Conservation (phyloP, 805 yeast genomes). For the Metschnikowia rubicola region DNA sequence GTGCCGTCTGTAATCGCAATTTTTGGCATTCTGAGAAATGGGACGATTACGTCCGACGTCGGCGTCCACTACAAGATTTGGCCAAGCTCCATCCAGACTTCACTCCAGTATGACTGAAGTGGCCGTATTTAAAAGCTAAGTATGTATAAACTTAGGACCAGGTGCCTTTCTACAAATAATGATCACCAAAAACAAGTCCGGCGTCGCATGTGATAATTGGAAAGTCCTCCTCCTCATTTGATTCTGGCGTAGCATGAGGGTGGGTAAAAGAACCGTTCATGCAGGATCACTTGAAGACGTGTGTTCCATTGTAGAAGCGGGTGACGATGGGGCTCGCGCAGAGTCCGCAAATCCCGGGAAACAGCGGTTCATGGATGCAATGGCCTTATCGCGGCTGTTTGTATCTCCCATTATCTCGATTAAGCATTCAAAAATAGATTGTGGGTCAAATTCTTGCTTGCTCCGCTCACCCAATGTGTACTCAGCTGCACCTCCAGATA, state of each 20-base stretch:
- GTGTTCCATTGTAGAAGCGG: slow-evolving; percentile 8
- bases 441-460: slow-evolving; percentile 31
- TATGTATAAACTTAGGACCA: no score
- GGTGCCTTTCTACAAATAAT: no score
- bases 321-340: no score
- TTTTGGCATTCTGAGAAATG: no score
- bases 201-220: neutral
- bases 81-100: no score
- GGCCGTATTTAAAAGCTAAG: no score
- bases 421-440: slow-evolving; percentile 25
- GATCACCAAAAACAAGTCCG: neutral
- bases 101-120: no score
- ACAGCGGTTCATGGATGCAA: slow-evolving; percentile 20
- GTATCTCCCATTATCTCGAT: slow-evolving; percentile 15
- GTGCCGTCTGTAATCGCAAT: no score
- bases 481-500: slow-evolving; percentile 15
- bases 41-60: no score
- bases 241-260: neutral
- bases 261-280: neutral
- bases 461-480: slow-evolving; percentile 34
- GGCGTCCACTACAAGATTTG: no score
- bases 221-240: neutral
- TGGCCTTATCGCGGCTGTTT: slow-evolving; percentile 21
- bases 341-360: slow-evolving; percentile 9
- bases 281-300: slow-evolving; percentile 16